Evolutionary conservation across 139 green algal species (phyloP).

Genomic region (Pycnococcus provasolii): DNA sequence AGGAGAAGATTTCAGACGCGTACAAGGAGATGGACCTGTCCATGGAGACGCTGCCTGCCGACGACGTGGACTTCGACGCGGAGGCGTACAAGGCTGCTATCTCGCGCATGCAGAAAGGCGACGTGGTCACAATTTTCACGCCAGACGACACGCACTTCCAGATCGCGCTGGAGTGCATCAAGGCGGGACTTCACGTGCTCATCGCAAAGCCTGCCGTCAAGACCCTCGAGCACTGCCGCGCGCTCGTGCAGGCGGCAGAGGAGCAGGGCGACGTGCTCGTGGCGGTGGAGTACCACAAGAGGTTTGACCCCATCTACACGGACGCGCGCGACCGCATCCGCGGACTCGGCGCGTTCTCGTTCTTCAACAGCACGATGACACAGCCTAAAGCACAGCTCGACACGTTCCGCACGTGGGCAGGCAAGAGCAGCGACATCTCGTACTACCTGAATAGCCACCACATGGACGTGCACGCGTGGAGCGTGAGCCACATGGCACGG

Average conservation of each 20-base stretch:
- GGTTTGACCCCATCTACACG: conserved; percentile 57
- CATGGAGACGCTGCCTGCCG: conserved; percentile 37
- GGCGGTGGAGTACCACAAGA: conserved; percentile 57
- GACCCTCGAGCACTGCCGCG: conserved; percentile 39
- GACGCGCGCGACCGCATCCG: conserved; percentile 43
- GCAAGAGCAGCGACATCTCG: conserved; percentile 49
- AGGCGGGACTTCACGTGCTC: conserved; percentile 45
- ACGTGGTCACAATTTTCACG: conserved; percentile 47
- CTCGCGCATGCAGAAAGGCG: conserved; percentile 16
- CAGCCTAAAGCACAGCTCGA: conserved; percentile 54
- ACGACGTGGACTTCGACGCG: conserved; percentile 40
- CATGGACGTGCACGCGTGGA: conserved; percentile 48
- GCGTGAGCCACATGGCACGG: conserved; percentile 22
- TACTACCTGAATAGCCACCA: conserved; percentile 66
- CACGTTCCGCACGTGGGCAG: conserved; percentile 37
- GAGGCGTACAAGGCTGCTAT: conserved; percentile 28
- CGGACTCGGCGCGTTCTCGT: conserved; percentile 51
- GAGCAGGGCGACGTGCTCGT: conserved; percentile 29
- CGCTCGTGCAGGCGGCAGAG: conserved; percentile 32
- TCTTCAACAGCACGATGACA: conserved; percentile 54
- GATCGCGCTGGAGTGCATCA: conserved; percentile 28
- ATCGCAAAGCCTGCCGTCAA: conserved; percentile 52
- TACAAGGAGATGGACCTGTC: conserved; percentile 38
- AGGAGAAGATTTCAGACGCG: conserved; percentile 32
- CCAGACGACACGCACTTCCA: conserved; percentile 43